A percentile compares a stretch with the other conserved stretches of the same genome.
phyloP scores from a whole-genome alignment of 306 rosid species.

The Carpinus fangiana region DNA sequence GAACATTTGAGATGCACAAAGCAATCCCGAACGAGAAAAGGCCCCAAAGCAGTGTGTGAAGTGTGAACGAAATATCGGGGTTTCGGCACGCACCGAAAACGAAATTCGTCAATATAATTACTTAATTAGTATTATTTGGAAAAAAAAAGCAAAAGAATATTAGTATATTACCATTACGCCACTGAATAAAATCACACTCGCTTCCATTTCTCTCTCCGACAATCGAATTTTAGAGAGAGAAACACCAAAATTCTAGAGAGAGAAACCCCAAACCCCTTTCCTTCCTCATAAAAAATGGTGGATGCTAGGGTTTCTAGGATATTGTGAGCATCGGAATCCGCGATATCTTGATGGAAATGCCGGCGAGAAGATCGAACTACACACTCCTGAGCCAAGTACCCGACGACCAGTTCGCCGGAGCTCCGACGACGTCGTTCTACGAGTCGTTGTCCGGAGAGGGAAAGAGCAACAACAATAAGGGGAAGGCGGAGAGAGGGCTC shows the following conservation, averaged over 20 bases:
- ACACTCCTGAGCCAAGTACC: conserved; percentile 73
- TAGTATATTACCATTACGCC: conserved; percentile 46
- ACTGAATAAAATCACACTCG: conserved; percentile 30
- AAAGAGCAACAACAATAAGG: conserved; percentile 50
- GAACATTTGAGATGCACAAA: no score
- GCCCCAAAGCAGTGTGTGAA: conserved; percentile 5
- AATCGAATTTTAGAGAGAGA: conserved; percentile 46
- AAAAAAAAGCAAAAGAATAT: neutral
- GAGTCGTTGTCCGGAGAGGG: conserved; percentile 66
- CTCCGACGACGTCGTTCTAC: conserved; percentile 45
- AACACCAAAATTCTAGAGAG: conserved; percentile 7
- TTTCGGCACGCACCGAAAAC: conserved; percentile 11
- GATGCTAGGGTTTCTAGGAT: conserved; percentile 48
- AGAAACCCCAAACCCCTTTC: conserved; percentile 4
- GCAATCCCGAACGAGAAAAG: no score
- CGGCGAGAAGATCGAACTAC: conserved; percentile 85
- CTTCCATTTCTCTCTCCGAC: conserved; percentile 47
- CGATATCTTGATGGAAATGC: conserved; percentile 71
- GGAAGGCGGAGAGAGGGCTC: conserved; percentile 51
- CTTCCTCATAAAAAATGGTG: conserved; percentile 50
- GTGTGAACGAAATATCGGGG: conserved; percentile 14
- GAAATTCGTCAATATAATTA: neutral
- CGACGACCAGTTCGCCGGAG: conserved; percentile 62
- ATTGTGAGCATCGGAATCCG: conserved; percentile 38
- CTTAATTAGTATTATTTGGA: neutral